phyloP scores from a whole-genome alignment of 176 grass and related monocot genomes.

The Oryza coarctata region DNA sequence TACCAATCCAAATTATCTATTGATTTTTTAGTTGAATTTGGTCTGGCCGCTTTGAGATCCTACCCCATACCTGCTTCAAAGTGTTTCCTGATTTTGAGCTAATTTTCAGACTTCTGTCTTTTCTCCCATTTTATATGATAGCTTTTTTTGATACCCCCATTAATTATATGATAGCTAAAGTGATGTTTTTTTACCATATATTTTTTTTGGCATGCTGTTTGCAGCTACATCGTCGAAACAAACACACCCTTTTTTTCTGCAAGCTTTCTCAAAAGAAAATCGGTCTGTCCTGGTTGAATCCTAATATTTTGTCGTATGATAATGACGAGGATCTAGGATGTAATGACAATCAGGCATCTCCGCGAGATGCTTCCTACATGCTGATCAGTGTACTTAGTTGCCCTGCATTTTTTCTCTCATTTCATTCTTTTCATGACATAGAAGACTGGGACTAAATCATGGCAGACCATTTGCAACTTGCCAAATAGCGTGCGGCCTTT shows the following conservation, averaged over 20 bases:
- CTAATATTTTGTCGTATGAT: neutral
- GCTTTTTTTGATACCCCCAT: too few species aligned
- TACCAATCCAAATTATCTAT: too few species aligned
- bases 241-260: neutral
- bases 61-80: too few species aligned
- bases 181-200: neutral
- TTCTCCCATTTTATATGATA: too few species aligned
- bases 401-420: neutral
- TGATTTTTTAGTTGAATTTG: too few species aligned
- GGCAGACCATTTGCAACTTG: conserved; percentile 20
- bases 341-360: conserved; percentile 29
- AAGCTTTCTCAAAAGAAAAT: neutral
- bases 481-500: neutral
- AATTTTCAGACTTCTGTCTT: too few species aligned
- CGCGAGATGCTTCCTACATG: neutral
- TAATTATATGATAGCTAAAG: neutral
- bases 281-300: neutral
- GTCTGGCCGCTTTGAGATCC: too few species aligned
- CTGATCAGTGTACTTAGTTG: neutral
- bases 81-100: too few species aligned
- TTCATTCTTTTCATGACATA: conserved; percentile 12
- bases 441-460: conserved; percentile 26
- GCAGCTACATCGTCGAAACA: neutral
- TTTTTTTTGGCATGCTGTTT: neutral
- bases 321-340: conserved; percentile 10